Evolutionary conservation across 2,329 filamentous ascomycete species (phyloP), one percentile per base, ranked within the genome.

Genomic region (Lizonia empirigonia): DNA sequence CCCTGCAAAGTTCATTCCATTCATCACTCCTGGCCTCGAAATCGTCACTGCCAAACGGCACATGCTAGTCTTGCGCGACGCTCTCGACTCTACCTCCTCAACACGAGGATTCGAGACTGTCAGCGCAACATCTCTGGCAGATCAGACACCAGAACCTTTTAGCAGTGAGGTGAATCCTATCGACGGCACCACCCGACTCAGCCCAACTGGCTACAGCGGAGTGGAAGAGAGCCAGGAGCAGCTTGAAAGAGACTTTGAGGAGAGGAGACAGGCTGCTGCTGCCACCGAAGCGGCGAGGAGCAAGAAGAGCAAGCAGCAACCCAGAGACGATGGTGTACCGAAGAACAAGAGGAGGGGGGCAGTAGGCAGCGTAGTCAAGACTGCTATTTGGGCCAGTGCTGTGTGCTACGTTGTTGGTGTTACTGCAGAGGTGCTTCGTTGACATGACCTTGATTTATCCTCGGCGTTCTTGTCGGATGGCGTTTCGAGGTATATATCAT

Each of bases 361-460:
- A 12, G 50, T 63, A 8, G 57, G 58, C 0, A 45, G 62, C 23
- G 63, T 72, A n/a, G 37, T 64, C 4, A 70, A 64, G 59, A 65
- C 67, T 16, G 70, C 57, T 2, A 69, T 71, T 37, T 59, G 60
- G 56, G 69, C 62, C 2, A 56, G 54, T 5, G 64, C 63, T 5
- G 50, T 50, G 34, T 71, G 69, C 38, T 72, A 72, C 53, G 53
- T 71, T 23, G 60, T 64, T 35, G 70, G 70, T 30, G 69, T 72
- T 12, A 20, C 64, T 29, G 69, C 63, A 4, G 70, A 72, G 46
- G 44, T 65, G 12, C 26, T 49, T 27, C 33, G 50, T 12, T 52
- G 33, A 52, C 15, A 15, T 5, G n/a, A 19, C 7, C 7, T 18
- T 39, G 7, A 18, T 19, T 6, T 12, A 7, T 2, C 9, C 2